Conservation (phyloP, 1,284 basidiomycete genomes). For the Pascua sp. region DNA sequence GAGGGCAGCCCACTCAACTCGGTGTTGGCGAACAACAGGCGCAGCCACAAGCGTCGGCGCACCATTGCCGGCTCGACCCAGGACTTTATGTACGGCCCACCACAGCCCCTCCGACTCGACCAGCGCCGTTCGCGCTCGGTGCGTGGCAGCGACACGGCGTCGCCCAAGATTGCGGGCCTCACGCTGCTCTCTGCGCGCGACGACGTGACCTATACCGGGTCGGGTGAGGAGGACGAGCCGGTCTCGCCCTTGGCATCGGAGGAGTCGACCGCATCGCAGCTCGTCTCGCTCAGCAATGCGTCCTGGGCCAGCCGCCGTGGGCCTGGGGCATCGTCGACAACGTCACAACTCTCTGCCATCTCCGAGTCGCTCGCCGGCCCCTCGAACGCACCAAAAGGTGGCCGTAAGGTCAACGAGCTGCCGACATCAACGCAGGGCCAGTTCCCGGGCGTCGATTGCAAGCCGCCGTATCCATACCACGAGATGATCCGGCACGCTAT, state of each 20-base stretch:
- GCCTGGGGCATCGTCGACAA: conserved; percentile 25
- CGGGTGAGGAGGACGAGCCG: conserved; percentile 24
- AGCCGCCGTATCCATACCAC: conserved; percentile 49
- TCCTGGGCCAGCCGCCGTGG: conserved; percentile 5
- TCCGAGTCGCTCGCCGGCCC: conserved; percentile 14
- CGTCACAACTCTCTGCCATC: conserved; percentile 29
- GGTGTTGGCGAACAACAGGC: conserved; percentile 19
- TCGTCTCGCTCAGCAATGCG: conserved; percentile 13
- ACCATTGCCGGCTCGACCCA: conserved; percentile 29
- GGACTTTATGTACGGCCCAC: conserved; percentile 9
- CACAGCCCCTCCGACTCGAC: conserved; percentile 1
- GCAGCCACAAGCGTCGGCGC: conserved; percentile 35
- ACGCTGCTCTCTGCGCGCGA: conserved; percentile 13
- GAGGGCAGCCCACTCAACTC: conserved; percentile 41
- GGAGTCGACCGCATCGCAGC: conserved; percentile 20
- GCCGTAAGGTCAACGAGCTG: conserved; percentile 40
- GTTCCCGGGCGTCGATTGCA: conserved; percentile 44
- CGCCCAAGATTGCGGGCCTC: conserved; percentile 20
- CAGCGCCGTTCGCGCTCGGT: conserved; percentile 10
- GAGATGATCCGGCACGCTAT: conserved; percentile 50
- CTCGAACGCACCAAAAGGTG: conserved; percentile 4
- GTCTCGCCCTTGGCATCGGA: conserved; percentile 19
- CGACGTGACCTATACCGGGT: neutral
- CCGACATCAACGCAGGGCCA: conserved; percentile 35
- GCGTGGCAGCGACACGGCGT: conserved; percentile 8